Conservation (phyloP, 352 stramenopile species). For the Aphanomyces astaci region DNA sequence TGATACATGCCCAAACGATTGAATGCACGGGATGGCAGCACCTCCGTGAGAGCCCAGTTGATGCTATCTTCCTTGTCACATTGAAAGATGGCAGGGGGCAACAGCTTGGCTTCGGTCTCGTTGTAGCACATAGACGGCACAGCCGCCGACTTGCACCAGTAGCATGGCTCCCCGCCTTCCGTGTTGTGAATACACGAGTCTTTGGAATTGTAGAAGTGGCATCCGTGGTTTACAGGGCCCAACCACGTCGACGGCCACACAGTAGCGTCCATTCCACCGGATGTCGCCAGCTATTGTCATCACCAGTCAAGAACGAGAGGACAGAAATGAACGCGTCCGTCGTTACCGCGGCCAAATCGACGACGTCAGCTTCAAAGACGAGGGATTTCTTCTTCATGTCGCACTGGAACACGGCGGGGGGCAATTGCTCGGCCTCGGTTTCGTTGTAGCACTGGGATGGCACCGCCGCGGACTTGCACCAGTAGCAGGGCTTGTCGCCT, state of each 20-base stretch:
- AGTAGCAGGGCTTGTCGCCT: slow-evolving; percentile 41
- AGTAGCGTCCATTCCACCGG: not conserved
- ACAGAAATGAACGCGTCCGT: too few species aligned
- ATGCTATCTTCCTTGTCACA: slow-evolving; percentile 36
- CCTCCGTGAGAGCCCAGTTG: slow-evolving; percentile 35
- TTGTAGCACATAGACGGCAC: slow-evolving; percentile 77
- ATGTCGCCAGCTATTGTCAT: not conserved
- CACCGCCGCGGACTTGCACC: slow-evolving; percentile 66
- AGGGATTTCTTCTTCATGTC: slow-evolving; percentile 28
- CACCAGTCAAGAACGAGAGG: too few species aligned
- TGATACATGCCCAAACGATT: too few species aligned
- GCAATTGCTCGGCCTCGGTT: slow-evolving; percentile 53
- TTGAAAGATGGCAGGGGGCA: slow-evolving; percentile 66
- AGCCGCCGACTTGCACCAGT: slow-evolving; percentile 68
- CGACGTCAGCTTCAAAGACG: not conserved
- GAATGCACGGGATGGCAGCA: too few species aligned
- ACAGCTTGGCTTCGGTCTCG: slow-evolving; percentile 45
- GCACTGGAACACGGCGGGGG: slow-evolving; percentile 64
- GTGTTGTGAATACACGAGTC: slow-evolving; percentile 38
- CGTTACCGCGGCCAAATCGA: slow-evolving; percentile 2
- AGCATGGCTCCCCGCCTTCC: slow-evolving; percentile 34
- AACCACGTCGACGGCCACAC: not conserved
- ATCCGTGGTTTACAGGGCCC: slow-evolving; percentile 28
- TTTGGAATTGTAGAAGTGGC: slow-evolving; percentile 43
- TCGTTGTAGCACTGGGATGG: slow-evolving; percentile 68